Percentiles rank a stretch among this genome's conserved stretches.
phyloP scores from a whole-genome alignment of 2,329 filamentous ascomycete species.

The Fusarium aywerte region DNA sequence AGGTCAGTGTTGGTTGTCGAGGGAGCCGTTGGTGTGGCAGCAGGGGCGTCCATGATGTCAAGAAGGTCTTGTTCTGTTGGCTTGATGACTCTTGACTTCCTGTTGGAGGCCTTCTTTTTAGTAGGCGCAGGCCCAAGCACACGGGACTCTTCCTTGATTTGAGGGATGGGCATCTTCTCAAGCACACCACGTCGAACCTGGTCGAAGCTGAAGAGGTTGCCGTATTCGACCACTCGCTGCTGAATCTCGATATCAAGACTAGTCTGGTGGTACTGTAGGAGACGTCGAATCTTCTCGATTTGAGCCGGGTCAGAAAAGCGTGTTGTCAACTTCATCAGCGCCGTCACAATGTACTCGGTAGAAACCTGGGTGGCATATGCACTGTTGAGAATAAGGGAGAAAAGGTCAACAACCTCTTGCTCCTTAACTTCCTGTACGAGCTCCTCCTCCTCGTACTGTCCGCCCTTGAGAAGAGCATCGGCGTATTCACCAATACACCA shows the following conservation, averaged over 20 bases:
- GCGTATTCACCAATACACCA: constrained; percentile 99
- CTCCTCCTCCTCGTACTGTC: constrained; percentile 94
- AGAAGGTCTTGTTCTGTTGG: constrained; percentile 91
- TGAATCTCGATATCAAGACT: constrained; percentile 96
- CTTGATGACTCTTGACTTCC: constrained; percentile 81
- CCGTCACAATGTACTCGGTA: constrained; percentile 95
- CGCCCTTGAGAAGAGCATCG: constrained; percentile 86
- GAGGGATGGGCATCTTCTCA: constrained; percentile 97
- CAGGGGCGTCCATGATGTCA: constrained; percentile 86
- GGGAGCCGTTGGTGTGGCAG: constrained; percentile 60
- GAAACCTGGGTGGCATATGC: constrained; percentile 92
- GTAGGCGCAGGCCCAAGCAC: constrained; percentile 85
- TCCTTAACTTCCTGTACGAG: constrained; percentile 83
- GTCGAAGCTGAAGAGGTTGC: constrained; percentile 92
- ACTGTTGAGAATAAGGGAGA: constrained; percentile 90
- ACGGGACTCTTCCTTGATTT: constrained; percentile 94
- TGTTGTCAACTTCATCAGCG: constrained; percentile 93
- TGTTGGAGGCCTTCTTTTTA: constrained; percentile 75
- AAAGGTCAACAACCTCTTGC: constrained; percentile 91
- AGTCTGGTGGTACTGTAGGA: constrained; percentile 81
- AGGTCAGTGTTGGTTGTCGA: constrained; percentile 83
- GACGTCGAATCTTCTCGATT: constrained; percentile 82
- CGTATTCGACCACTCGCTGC: constrained; percentile 94
- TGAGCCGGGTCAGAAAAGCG: constrained; percentile 86
- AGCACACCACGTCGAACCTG: constrained; percentile 88